phyloP scores from a whole-genome alignment of 768 basidiomycete species.

The Rhizopogon roseolus region DNA sequence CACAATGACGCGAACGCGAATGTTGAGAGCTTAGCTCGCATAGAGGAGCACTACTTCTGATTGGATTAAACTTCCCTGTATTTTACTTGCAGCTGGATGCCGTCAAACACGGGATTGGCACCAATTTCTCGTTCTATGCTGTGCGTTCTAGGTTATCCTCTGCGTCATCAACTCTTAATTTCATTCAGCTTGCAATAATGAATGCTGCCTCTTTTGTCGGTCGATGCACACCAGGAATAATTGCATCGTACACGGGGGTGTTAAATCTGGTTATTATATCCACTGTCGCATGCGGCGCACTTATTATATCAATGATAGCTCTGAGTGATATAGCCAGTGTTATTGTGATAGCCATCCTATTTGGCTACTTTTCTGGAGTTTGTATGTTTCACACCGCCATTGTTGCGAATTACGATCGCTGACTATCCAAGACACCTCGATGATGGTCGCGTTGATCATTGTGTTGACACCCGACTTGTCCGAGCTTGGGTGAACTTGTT shows the following conservation, averaged over 20 bases:
- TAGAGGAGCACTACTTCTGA: constrained; percentile 24
- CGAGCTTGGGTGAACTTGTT: constrained; percentile 45
- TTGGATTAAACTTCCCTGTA: constrained; percentile 43
- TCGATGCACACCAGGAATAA: constrained; percentile 38
- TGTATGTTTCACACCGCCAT: constrained; percentile 22
- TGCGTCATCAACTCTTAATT: neutral
- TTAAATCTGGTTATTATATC: constrained; percentile 38
- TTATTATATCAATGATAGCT: constrained; percentile 43
- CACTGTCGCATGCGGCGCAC: constrained; percentile 25
- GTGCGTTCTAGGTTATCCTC: constrained; percentile 22
- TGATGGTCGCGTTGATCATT: constrained; percentile 41
- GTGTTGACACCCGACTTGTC: constrained; percentile 37
- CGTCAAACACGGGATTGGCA: constrained; percentile 40
- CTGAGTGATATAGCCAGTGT: constrained; percentile 33
- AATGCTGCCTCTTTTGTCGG: constrained; percentile 47
- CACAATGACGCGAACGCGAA: neutral
- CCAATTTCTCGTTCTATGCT: constrained; percentile 49
- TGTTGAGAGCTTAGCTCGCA: neutral
- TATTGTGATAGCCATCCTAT: constrained; percentile 38
- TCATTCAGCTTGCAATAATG: constrained; percentile 42
- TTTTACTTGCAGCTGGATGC: constrained; percentile 58
- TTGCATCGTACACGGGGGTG: constrained; percentile 37
- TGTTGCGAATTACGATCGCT: neutral
- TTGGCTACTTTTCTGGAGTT: constrained; percentile 45
- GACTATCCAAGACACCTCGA: constrained; percentile 26